Evolutionary conservation across 139 green algal species (phyloP).

Genomic region (Microglena sp.): DNA sequence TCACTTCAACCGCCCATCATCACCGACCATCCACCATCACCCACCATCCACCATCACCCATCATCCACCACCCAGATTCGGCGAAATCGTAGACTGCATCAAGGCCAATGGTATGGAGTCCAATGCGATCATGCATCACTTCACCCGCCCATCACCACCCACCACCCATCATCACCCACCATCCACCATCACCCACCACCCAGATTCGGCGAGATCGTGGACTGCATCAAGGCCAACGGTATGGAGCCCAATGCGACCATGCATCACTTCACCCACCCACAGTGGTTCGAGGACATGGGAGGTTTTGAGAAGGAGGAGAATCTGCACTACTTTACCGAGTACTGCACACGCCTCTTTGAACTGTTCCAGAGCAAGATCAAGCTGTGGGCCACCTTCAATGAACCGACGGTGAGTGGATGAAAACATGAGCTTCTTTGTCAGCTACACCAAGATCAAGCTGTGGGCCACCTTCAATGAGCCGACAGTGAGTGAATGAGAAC

Average conservation of each 20-base stretch:
- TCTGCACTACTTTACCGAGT: constrained; percentile 63
- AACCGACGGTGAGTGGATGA: constrained; percentile 54
- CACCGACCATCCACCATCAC: too few species aligned
- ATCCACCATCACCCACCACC: too few species aligned
- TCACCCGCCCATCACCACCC: constrained; percentile 20
- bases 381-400: constrained; percentile 50
- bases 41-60: too few species aligned
- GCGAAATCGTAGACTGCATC: constrained; percentile 25
- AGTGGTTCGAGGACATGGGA: constrained; percentile 58
- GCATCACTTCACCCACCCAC: constrained; percentile 40
- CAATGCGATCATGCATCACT: constrained; percentile 39
- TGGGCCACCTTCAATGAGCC: constrained; percentile 70
- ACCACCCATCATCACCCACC: too few species aligned
- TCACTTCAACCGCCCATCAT: too few species aligned
- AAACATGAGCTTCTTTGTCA: too few species aligned
- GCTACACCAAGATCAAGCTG: constrained; percentile 8
- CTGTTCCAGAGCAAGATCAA: not conserved
- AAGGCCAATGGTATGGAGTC: constrained; percentile 18
- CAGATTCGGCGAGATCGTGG: constrained; percentile 30
- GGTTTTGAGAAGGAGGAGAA: constrained; percentile 62
- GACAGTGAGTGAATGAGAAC: constrained; percentile 33
- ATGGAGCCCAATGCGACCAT: constrained; percentile 33
- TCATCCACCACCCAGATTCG: constrained; percentile 15
- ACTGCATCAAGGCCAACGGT: constrained; percentile 10
- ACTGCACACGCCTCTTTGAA: constrained; percentile 4